Evolutionary conservation across 2,329 filamentous ascomycete species (phyloP), one percentile per base, ranked within the genome.

Genomic region (Fusarium oxysporum): DNA sequence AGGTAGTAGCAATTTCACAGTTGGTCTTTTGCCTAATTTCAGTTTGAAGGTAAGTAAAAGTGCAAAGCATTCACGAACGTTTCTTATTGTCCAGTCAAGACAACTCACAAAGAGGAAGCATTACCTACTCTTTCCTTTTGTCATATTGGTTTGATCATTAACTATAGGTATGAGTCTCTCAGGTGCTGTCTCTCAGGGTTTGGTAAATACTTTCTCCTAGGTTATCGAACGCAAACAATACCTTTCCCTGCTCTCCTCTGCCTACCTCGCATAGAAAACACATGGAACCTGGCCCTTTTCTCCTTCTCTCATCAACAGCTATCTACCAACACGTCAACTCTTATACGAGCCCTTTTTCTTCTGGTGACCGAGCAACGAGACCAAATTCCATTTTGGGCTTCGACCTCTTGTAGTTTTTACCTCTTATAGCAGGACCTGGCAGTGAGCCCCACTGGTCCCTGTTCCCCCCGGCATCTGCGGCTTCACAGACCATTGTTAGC

Each of bases 391-490:
- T 38, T 57, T 45, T 16, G 43, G 37, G 33, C 30, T 33, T 67
- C 23, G 23, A 50, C 28, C 48, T 44, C 17, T 32, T 62, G 41
- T 44, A 62, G 66, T 40, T 48, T 32, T 40, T 21, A 55, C 33
- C 32, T 54, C 25, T 37, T 30, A 51, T 21, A 44, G 65, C 56
- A 55, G 70, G 56, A 62, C 47, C 51, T 48, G 57, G 57, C 48
- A 43, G 50, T 71, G 57, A 62, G 25, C 47, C 35, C 45, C 38
- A 32, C 35, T 48, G 38, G 53, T 48, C 56, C 65, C 62, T 57
- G 67, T 65, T 44, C 63, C 47, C 70, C 62, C 67, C 66, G 58
- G 70, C 41, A 51, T 37, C 55, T 70, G 68, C 71, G 71, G 66
- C 48, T 58, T 66, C 54, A 58, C 57, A 68, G 51, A 37, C 57